These are phyloP conservation scores for Brassica cretica DNA, from an alignment of 345 rosid species.

Conservation along the genomic window DNA sequence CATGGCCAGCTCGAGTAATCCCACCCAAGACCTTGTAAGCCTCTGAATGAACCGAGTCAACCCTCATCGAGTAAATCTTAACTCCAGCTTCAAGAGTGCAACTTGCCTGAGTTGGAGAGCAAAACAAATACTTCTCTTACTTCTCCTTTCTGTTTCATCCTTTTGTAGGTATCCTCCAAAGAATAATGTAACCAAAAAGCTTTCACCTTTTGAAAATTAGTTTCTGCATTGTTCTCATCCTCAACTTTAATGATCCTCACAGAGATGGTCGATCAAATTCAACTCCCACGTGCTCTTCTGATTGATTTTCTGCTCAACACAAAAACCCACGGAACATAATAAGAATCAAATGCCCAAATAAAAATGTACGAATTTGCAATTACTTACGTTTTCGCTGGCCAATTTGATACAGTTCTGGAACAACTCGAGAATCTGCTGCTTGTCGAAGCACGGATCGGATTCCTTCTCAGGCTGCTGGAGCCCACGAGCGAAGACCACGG, in stretches of 20 bases:
- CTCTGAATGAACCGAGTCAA: slow-evolving; percentile 91
- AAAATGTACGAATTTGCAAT: background rate
- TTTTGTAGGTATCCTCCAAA: background rate
- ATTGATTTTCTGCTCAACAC: slow-evolving; percentile 66
- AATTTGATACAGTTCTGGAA: slow-evolving; percentile 91
- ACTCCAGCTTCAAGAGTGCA: slow-evolving; percentile 98
- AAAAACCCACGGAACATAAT: background rate
- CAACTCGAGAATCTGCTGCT: slow-evolving; percentile 80
- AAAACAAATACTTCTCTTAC: background rate
- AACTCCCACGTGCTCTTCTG: slow-evolving; percentile 92
- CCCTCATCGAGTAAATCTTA: slow-evolving; percentile 86
- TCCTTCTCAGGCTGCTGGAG: slow-evolving; percentile 36
- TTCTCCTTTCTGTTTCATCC: too few species aligned
- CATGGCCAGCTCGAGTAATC: slow-evolving; percentile 80
- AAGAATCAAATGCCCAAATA: background rate
- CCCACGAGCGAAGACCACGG: slow-evolving; percentile 39
- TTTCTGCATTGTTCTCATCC: slow-evolving; percentile 77
- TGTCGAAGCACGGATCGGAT: slow-evolving; percentile 64
- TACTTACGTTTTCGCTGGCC: slow-evolving; percentile 83
- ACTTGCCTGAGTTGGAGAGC: slow-evolving; percentile 60
- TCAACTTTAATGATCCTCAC: slow-evolving; percentile 84
- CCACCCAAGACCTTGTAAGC: slow-evolving; percentile 97
- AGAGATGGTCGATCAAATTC: slow-evolving; percentile 81
- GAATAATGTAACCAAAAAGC: slow-evolving; percentile 12
- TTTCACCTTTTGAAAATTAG: slow-evolving; percentile 87